Conservation (phyloP, 306 rosid genomes). For the Vigna mungo region DNA sequence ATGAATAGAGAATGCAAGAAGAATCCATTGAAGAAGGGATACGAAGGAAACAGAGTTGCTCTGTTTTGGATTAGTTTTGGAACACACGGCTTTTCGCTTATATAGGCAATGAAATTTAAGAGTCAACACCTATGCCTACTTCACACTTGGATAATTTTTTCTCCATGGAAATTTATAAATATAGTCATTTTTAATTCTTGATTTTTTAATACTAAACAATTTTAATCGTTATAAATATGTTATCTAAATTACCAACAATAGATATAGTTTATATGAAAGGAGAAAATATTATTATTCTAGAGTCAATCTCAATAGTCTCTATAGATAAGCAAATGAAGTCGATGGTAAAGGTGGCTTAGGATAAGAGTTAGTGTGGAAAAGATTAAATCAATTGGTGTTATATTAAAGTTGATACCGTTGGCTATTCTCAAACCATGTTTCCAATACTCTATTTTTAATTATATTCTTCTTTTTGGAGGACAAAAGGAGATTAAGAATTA, state of each 20-base stretch:
- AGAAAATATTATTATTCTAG: too few relatives aligned
- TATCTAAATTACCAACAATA: too few relatives aligned
- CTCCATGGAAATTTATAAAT: too few relatives aligned
- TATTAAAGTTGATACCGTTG: background rate
- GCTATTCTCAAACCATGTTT: background rate
- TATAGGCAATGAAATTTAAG: background rate
- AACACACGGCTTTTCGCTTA: background rate
- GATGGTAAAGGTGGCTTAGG: slow-evolving; percentile 7
- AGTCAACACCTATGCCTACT: background rate
- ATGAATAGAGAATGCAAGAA: slow-evolving; percentile 47
- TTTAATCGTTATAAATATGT: too few relatives aligned
- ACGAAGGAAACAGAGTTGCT: slow-evolving; percentile 16
- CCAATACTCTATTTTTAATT: background rate
- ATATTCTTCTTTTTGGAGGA: background rate
- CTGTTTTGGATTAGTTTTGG: background rate
- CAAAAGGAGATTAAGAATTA: background rate
- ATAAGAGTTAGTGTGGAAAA: background rate
- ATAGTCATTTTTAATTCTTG: too few relatives aligned
- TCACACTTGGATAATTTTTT: background rate
- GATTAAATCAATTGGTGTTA: background rate
- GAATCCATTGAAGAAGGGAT: slow-evolving; percentile 39
- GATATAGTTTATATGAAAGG: too few relatives aligned
- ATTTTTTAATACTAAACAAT: too few relatives aligned
- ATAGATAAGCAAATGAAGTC: too few relatives aligned
- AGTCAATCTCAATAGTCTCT: too few relatives aligned